These are phyloP conservation scores for Galerina marginata DNA, from an alignment of 768 basidiomycete species.

Conservation along the genomic window DNA sequence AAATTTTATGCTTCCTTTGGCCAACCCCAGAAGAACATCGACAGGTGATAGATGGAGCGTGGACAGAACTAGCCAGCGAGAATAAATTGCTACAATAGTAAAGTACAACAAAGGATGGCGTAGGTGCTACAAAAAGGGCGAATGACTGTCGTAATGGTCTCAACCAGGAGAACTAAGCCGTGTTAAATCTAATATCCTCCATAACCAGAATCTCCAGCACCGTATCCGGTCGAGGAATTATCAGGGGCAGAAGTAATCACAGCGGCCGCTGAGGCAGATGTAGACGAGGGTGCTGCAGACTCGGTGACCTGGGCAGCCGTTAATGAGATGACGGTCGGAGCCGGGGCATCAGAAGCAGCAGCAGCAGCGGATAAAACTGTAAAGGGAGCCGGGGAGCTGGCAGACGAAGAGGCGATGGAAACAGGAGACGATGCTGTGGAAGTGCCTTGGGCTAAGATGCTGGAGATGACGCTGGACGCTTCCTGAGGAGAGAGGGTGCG, in stretches of 20 bases:
- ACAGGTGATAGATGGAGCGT: no score
- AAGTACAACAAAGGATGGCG: no score
- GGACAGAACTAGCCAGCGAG: no score
- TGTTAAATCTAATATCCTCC: constrained; percentile 8
- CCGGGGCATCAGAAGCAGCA: background rate
- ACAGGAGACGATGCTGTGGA: constrained; percentile 4
- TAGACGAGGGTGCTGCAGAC: constrained; percentile 3
- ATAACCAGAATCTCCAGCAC: constrained; percentile 12
- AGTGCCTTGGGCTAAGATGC: constrained; percentile 33
- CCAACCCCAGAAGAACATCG: no score
- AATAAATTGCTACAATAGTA: no score
- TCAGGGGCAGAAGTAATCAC: constrained; percentile 8
- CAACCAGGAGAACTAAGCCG: background rate
- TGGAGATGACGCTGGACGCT: constrained; percentile 40
- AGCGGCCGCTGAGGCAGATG: background rate
- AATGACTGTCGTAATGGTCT: background rate
- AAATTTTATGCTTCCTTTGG: no score
- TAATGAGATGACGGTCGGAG: constrained; percentile 1
- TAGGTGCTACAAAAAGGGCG: background rate
- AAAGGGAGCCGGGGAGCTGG: background rate
- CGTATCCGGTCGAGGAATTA: constrained; percentile 12
- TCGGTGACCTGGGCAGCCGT: background rate
- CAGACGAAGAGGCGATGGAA: background rate
- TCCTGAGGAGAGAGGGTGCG: constrained; percentile 40
- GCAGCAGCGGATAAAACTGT: background rate